phyloP scores from a whole-genome alignment of 768 basidiomycete species.

The Mycena capillaripes region DNA sequence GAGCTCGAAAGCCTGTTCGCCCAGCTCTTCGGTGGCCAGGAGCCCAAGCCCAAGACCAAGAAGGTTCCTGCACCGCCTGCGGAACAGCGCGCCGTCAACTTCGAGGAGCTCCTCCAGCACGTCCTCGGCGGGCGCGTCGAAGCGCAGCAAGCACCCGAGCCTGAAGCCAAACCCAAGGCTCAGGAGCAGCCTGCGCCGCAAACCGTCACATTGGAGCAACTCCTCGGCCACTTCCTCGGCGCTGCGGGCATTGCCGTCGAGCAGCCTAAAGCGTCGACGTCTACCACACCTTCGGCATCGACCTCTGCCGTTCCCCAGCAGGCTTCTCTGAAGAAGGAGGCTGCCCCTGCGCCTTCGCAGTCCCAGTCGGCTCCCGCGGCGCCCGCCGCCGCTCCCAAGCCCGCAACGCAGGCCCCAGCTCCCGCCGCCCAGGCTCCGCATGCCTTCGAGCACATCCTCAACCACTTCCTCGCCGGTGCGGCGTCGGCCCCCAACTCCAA shows the following conservation, averaged over 20 bases:
- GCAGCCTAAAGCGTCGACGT: constrained; percentile 10
- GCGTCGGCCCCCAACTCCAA: not conserved
- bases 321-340: not conserved
- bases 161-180: not conserved
- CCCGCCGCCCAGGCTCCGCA: constrained; percentile 8
- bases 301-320: not conserved
- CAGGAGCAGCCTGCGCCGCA: constrained; percentile 11
- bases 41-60: not conserved
- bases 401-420: not conserved
- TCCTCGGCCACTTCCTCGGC: constrained; percentile 33
- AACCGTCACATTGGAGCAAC: constrained; percentile 28
- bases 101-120: constrained; percentile 15
- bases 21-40: constrained; percentile 19
- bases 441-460: constrained; percentile 6
- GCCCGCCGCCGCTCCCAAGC: not conserved
- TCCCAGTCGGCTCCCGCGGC: not conserved
- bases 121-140: not conserved
- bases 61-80: not conserved
- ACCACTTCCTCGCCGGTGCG: constrained; percentile 13
- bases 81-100: not conserved
- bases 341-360: not conserved
- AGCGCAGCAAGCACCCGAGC: not conserved
- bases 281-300: not conserved
- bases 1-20: constrained; percentile 8
- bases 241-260: constrained; percentile 12